A percentile compares a stretch with the other conserved stretches of the same genome.
phyloP scores from a whole-genome alignment of 2,329 filamentous ascomycete species.

The Ophiocordyceps sinensis region DNA sequence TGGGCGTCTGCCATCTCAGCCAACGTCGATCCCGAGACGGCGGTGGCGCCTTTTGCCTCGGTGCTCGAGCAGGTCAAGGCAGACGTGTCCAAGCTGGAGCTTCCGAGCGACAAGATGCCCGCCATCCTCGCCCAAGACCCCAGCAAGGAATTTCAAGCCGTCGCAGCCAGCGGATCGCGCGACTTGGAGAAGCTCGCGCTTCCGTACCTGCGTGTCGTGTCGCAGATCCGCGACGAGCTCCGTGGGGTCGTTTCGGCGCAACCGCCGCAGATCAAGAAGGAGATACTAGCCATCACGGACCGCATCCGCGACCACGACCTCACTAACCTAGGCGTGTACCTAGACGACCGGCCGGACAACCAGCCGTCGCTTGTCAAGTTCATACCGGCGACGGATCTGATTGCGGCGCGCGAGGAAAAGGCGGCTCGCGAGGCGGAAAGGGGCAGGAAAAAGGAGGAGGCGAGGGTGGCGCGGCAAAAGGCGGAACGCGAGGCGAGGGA shows the following conservation, averaged over 20 bases:
- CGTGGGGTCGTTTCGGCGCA: constrained; percentile 35
- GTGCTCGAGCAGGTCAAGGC: constrained; percentile 29
- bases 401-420: constrained; percentile 45
- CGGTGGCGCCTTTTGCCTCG: constrained; percentile 31
- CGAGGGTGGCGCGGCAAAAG: constrained; percentile 32
- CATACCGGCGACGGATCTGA: constrained; percentile 39
- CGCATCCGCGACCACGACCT: constrained; percentile 67
- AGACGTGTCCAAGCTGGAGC: constrained; percentile 30
- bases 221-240: constrained; percentile 46
- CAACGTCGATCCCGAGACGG: constrained; percentile 27
- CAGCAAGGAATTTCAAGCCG: constrained; percentile 28
- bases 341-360: constrained; percentile 62
- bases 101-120: constrained; percentile 31
- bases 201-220: constrained; percentile 40
- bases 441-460: constrained; percentile 39
- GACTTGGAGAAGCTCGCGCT: constrained; percentile 38
- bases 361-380: constrained; percentile 61
- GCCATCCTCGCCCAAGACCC: constrained; percentile 28
- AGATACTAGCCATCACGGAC: constrained; percentile 65
- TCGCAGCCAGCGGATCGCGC: constrained; percentile 28
- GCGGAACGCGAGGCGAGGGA: constrained; percentile 38
- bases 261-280: constrained; percentile 43
- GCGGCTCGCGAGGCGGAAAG: constrained; percentile 47
- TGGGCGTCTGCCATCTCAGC: constrained; percentile 32
- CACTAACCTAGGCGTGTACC: constrained; percentile 70